Base-by-base conservation (phyloP, 1,284 basidiomycete genomes). In the Porodaedalea pini region DNA sequence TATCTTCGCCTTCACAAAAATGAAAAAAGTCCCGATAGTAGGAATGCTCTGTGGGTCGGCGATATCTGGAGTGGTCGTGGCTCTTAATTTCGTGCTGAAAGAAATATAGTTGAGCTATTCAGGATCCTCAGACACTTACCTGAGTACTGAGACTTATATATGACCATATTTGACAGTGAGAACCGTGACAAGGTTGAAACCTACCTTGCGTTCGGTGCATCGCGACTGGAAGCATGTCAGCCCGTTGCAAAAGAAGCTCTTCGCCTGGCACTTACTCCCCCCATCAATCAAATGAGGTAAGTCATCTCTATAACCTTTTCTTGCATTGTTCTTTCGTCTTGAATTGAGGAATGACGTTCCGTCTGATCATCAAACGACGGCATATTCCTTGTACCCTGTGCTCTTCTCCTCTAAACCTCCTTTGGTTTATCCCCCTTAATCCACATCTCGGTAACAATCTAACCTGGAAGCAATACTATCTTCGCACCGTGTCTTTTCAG, bases 31-130 rank as follows among this genome's bases (percentile, higher is more conserved):
- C 57, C 90, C 90, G 7, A 81, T 92, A 51, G 78, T 92, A 7
- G 91, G 92, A n/a, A 93, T 94, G 92, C 75, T 93, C 2, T 88
- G 90, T 51, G 91, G 91, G 3, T 83, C 80, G 59, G 86, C 89
- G 0, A 88, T 93, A 57, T 86, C 85, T 0, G 82, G 83, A 0
- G 81, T 92, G 21, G 83, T 89, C 1, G 79, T 93, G 0, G 79
- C 84, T 0, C 74, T 86, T 3, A 82, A 80, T 55, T 85, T 80
- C 55, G 76, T 88, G 10, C 71, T 90, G 45, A 85, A 79, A 64
- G 86, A 89, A 64, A 65, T 90, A 6, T 74, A 81, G 86, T 88
- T 61, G 82, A 73, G 13, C 53, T 34, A 34, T 8, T 25, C 29
- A 34, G 21, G 27, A 11, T 8, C 3, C 17, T 27, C 4, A 29